Evolutionary conservation across 2,329 filamentous ascomycete species (phyloP), one percentile per base, ranked within the genome.

Genomic region (Thielaviopsis punctulata): DNA sequence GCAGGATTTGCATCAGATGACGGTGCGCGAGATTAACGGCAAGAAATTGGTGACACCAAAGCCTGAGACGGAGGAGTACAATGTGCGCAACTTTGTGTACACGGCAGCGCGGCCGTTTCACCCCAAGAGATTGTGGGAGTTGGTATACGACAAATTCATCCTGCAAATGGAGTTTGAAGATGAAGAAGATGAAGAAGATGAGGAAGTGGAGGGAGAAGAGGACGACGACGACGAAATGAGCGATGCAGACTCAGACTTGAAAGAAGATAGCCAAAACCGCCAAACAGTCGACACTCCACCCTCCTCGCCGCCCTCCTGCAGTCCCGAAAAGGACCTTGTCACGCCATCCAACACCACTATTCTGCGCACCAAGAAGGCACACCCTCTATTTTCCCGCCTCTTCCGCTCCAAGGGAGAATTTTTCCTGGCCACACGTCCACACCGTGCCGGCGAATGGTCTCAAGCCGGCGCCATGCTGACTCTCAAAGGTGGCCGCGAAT

Each of bases 41-140:
- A 63, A 64, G 15, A 76, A 76, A 23, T 71, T 73, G 2, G 61
- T 81, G 48, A 79, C 77, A 0, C 80, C 80, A 0, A 84, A 77
- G 60, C 82, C 82, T 0, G 82, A 86, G 65, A 85, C 80, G 0
- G 70, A 85, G 52, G 82, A 85, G 69, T 85, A 85, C 60, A 80
- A 79, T 7, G 80, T 86, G 10, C 73, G 77, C 33, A 86, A 77
- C 60, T 84, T 84, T 57, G 77, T 86, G 12, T 86, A 86, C 61
- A 69, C 71, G 1, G 73, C 77, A 0, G 69, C 75, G 7, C 67
- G 74, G 0, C 78, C 78, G 0, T 74, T 76, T 51, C 69, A 75
- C 41, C 73, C 73, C 0, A 61, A 62, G 1, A 61, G 71, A 0
- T 64, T 76, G 0, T 75, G 67, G 64, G 60, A 63, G 0, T 59